A percentile compares a stretch with the other conserved stretches of the same genome.
Evolutionary conservation across 768 basidiomycete species (phyloP).

Genomic region (Termitomyces sp.): DNA sequence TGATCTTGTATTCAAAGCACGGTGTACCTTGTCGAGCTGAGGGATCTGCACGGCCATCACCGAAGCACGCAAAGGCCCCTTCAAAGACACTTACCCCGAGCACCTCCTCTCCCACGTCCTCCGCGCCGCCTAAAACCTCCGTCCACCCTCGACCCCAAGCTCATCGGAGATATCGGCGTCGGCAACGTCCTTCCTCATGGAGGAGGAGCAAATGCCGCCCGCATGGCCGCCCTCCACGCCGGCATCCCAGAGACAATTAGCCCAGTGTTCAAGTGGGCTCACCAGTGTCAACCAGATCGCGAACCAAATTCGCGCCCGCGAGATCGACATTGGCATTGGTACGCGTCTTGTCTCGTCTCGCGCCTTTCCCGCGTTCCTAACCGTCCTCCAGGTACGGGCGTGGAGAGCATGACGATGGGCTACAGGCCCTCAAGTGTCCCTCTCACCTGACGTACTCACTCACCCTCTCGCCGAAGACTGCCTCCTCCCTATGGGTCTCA

Average conservation of each 20-base stretch:
- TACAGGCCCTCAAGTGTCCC: conserved; percentile 51
- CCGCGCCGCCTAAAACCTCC: conserved; percentile 60
- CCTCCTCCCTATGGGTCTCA: conserved; percentile 87
- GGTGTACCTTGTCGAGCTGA: no score
- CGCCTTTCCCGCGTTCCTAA: no score
- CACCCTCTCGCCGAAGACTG: conserved; percentile 76
- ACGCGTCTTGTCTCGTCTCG: conserved; percentile 17
- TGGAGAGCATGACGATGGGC: conserved; percentile 86
- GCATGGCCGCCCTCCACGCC: conserved; percentile 83
- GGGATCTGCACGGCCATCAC: conserved; percentile 90
- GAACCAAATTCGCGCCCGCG: conserved; percentile 68
- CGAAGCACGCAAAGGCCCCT: conserved; percentile 84
- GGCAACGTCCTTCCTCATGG: conserved; percentile 87
- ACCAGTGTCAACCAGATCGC: conserved; percentile 81
- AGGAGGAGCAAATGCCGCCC: conserved; percentile 75
- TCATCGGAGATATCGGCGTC: conserved; percentile 81
- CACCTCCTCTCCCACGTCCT: conserved; percentile 75
- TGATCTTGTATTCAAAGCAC: no score
- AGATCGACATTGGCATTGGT: conserved; percentile 91
- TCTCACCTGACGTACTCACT: conserved; percentile 50
- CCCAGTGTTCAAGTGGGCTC: conserved; percentile 83
- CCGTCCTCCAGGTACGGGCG: conserved; percentile 59
- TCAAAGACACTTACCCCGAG: conserved; percentile 86
- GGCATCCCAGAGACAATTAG: conserved; percentile 76
- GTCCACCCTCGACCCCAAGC: conserved; percentile 68